A percentile compares a stretch with the other conserved stretches of the same genome.
Conservation (phyloP, 257 asterid genomes). For the Solanum bulbocastanum region DNA sequence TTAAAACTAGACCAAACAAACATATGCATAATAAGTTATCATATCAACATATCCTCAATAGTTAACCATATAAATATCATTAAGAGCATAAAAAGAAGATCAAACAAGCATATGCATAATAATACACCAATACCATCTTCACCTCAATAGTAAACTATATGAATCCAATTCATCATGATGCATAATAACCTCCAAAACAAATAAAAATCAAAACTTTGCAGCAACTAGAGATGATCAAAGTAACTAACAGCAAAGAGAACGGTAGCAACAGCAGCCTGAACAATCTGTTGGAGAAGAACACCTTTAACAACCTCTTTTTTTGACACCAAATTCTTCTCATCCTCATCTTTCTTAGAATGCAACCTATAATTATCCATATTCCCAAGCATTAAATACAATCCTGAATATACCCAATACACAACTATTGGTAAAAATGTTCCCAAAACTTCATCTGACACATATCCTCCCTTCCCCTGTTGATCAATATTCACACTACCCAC, state of each 20-base stretch:
- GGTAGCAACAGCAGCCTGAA: slow-evolving; percentile 81
- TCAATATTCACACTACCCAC: background rate
- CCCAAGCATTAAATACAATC: slow-evolving; percentile 59
- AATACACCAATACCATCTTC: background rate
- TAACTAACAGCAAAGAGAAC: slow-evolving; percentile 65
- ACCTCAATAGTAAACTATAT: background rate
- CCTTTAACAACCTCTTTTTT: slow-evolving; percentile 75
- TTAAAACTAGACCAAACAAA: background rate
- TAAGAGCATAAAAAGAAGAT: background rate
- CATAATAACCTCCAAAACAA: background rate
- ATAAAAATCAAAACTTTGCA: background rate
- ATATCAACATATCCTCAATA: background rate
- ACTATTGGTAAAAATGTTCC: slow-evolving; percentile 69
- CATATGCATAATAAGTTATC: background rate
- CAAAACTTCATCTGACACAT: slow-evolving; percentile 67
- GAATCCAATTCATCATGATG: background rate
- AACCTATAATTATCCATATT: slow-evolving; percentile 53
- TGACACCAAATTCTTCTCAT: slow-evolving; percentile 78
- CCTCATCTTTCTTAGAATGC: slow-evolving; percentile 72
- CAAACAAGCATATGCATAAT: background rate
- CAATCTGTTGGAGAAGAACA: slow-evolving; percentile 82
- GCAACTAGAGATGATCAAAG: background rate
- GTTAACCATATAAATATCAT: background rate
- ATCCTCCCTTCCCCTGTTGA: slow-evolving; percentile 25
- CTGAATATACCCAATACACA: slow-evolving; percentile 84